Evolutionary conservation across 257 asterid species (phyloP), one percentile per base, ranked within the genome.

Genomic region (Nicotiana otophora): DNA sequence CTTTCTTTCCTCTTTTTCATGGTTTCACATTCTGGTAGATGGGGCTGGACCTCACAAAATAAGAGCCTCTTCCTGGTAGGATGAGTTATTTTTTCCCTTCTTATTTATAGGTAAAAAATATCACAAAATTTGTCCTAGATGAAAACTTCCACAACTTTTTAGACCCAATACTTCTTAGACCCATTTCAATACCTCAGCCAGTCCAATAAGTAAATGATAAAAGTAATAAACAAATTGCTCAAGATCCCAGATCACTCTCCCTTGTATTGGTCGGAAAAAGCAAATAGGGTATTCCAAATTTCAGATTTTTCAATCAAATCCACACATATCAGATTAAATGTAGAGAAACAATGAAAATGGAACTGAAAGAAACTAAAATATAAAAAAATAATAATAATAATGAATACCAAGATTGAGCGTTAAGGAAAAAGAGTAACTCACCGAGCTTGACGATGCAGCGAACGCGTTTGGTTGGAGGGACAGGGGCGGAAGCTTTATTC

Each of bases 391-490:
- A 14, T 66, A 48, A 26, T 77, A 69, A 16, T 16, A 10, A 19
- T 7, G 11, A 63, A 63, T 26, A 15, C 8, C 19, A 11, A 63
- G 19, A 84, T 39, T 23, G 54, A 61, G 62, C 26, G 30, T 15
- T 2, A 68, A 63, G 74, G 55, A 31, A 77, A 42, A 42, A 9
- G 74, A 55, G 63, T 39, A 12, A 70, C 90, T 78, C 39, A 95
- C 99, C 99, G 51, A 95, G 93, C 90, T 95, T 95, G 90, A 94
- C 95, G 87, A 94, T 92, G 89, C 97, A 95, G 78, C 89, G 94
- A 77, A 92, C 85, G 48, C 86, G 91, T 5, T 84, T 85, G 54
- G 81, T 19, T 77, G 58, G 84, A 28, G 78, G 65, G 66, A 28
- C 58, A 81, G 87, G 70, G 80, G 82, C 46, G 55, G 85, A 14